Conservation (phyloP, 2,329 filamentous ascomycete species). For the Neofusicoccum ribis region DNA sequence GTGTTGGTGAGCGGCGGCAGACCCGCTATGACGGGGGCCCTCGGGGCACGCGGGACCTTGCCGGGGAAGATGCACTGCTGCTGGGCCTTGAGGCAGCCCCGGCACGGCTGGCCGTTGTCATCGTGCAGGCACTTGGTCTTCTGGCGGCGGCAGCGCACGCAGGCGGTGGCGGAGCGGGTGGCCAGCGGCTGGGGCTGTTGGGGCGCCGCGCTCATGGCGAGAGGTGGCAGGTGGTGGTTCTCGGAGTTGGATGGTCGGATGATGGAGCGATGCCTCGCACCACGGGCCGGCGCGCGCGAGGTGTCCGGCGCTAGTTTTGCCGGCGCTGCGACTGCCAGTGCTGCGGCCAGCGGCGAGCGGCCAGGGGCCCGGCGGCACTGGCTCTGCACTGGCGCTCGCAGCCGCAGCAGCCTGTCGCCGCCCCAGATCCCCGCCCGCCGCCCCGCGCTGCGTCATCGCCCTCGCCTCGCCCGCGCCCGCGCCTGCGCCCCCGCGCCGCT, state of each 20-base stretch:
- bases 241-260: conserved; percentile 13
- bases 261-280: background rate
- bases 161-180: conserved; percentile 17
- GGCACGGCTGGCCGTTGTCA: conserved; percentile 19
- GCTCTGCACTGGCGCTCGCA: too few species aligned
- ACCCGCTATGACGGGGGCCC: conserved; percentile 5
- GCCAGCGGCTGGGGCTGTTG: background rate
- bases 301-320: conserved; percentile 3
- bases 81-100: conserved; percentile 14
- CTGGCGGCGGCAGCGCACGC: conserved; percentile 15
- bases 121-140: conserved; percentile 19
- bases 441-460: background rate
- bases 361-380: background rate
- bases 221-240: background rate
- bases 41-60: conserved; percentile 6
- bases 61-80: conserved; percentile 17
- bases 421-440: background rate
- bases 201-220: conserved; percentile 7
- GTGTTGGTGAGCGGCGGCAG: conserved; percentile 6
- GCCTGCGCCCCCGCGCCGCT: too few species aligned
- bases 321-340: background rate
- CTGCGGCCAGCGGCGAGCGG: background rate
- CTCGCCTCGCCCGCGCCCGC: too few species aligned
- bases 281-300: conserved; percentile 6
- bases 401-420: background rate